Conservation (phyloP, 108 stramenopile genomes). For the Craspedostauros australis region DNA sequence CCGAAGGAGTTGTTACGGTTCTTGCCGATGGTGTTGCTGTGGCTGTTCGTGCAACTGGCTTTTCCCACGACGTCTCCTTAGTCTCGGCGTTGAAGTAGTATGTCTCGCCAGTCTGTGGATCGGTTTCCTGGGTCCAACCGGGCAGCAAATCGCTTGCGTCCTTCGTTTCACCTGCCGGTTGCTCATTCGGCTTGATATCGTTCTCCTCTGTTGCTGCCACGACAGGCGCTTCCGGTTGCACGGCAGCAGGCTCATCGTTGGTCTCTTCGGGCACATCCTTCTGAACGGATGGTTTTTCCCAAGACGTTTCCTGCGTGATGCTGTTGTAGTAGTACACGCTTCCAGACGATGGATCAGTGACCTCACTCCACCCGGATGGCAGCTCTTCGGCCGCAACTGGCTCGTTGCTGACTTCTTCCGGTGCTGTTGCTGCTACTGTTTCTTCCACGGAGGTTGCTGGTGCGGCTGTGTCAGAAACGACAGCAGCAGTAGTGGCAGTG, state of each 20-base stretch:
- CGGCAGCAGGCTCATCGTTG: background rate
- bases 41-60: constrained; percentile 7
- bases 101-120: constrained; percentile 16
- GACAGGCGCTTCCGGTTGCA: background rate
- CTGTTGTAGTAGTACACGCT: constrained; percentile 51
- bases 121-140: constrained; percentile 34
- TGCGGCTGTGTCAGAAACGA: no score
- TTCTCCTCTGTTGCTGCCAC: no score
- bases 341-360: constrained; percentile 33
- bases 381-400: no score
- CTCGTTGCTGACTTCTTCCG: no score
- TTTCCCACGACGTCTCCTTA: constrained; percentile 27
- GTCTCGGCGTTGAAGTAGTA: constrained; percentile 46
- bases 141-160: no score
- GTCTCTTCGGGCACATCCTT: background rate
- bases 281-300: constrained; percentile 31
- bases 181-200: no score
- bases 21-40: no score
- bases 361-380: constrained; percentile 37
- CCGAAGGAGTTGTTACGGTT: no score
- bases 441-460: no score
- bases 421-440: no score
- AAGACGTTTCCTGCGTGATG: constrained; percentile 37
- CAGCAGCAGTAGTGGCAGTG: no score
- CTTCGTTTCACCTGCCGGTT: no score